phyloP scores from a whole-genome alignment of 345 rosid species.

The Aquilaria yunnanensis region DNA sequence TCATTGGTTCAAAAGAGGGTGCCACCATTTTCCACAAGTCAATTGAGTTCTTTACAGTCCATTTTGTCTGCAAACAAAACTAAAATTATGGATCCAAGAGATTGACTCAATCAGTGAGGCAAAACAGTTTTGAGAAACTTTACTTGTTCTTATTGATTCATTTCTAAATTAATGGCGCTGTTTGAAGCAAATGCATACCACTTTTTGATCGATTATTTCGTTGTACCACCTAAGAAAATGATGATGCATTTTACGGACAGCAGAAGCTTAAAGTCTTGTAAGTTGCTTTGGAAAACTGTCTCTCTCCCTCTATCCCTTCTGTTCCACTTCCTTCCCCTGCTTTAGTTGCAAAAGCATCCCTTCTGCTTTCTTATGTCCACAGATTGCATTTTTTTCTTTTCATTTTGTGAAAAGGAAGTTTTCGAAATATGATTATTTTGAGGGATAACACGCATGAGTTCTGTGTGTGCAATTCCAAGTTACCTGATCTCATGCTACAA shows the following conservation, averaged over 20 bases:
- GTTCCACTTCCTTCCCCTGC: too few species aligned
- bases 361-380: too few species aligned
- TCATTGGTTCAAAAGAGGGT: constrained; percentile 33
- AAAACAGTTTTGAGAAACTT: constrained; percentile 9
- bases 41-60: constrained; percentile 37
- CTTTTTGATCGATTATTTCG: constrained; percentile 13
- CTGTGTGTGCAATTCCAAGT: too few species aligned
- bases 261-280: constrained; percentile 2
- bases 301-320: background rate
- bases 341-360: too few species aligned
- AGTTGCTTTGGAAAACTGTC: constrained; percentile 1
- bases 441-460: too few species aligned
- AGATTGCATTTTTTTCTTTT: too few species aligned
- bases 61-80: constrained; percentile 24
- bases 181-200: constrained; percentile 10
- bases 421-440: too few species aligned
- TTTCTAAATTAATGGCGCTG: constrained; percentile 18
- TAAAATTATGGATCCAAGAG: constrained; percentile 6
- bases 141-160: constrained; percentile 15
- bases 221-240: constrained; percentile 20
- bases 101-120: background rate
- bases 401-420: too few species aligned
- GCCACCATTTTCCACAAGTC: constrained; percentile 55
- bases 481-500: too few species aligned
- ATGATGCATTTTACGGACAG: background rate